Base-by-base conservation (phyloP, 345 rosid genomes). In the Arabidopsis arenosa region DNA sequence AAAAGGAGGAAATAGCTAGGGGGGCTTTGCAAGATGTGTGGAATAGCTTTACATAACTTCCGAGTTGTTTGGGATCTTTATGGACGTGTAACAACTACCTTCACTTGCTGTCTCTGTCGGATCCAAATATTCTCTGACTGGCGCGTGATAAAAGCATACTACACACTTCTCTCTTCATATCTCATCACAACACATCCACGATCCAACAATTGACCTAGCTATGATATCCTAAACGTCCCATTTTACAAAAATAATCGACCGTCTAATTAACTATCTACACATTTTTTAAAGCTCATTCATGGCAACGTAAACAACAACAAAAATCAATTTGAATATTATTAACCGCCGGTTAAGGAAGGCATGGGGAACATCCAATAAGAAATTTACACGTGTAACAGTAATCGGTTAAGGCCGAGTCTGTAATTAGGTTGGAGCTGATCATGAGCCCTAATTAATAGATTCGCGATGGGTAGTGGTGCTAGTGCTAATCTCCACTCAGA, bases 71-170 rank as follows among this genome's bases (percentile, higher is more conserved):
- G 81, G 77, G 72, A 57, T 62, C 32, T 70, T 33, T 30, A 3
- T 3, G 66, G 32, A 61, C 81, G 81, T 78, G 81, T 23, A 72
- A 66, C 68, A 71, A 78, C 68, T 32, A 23, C 70, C 72, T 78
- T 72, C 81, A 78, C 81, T 66, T 60, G 23, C 52, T 72, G 74
- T 72, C 81, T 56, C 51, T 72, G 69, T 78, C 53, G 56, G 80
- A 57, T 70, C 66, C 72, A 41, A 59, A 43, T 44, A 58, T 72
- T 72, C 76, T 47, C 59, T 14, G 54, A 32, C 70, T 51, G n/a
- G 70, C 70, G 70, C 70, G 56, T 70, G 55, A 48, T 21, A 57
- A 47, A 13, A 70, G 76, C 73, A 57, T 76, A 35, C 51, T 76
- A 35, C 51, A n/a, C 5, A 5, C 14, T n/a, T 59, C 26, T 67